Evolutionary conservation across 1,284 basidiomycete species (phyloP).

Genomic region (Microbotryomycetes sp.): DNA sequence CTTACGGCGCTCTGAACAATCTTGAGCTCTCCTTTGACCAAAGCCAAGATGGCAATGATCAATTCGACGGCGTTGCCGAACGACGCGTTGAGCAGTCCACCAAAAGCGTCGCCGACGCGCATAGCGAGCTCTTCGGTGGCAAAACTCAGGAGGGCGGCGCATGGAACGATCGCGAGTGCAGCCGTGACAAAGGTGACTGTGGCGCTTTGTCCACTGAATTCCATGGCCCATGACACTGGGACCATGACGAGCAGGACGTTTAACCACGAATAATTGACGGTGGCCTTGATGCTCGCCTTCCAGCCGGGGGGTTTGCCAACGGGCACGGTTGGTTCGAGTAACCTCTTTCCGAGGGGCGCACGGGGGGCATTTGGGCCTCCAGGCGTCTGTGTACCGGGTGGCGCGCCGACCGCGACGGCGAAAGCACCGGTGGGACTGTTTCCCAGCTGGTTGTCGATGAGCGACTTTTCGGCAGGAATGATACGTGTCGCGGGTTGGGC

Average conservation of each 20-base stretch:
- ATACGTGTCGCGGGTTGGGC: background rate
- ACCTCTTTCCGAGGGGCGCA: slow-evolving; percentile 13
- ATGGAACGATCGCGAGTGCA: slow-evolving; percentile 38
- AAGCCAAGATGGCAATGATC: slow-evolving; percentile 77
- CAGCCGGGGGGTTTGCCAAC: slow-evolving; percentile 21
- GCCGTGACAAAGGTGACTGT: slow-evolving; percentile 63
- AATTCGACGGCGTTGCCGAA: slow-evolving; percentile 56
- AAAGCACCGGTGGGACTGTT: background rate
- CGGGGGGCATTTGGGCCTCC: background rate
- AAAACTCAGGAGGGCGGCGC: slow-evolving; percentile 33
- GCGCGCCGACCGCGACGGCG: background rate
- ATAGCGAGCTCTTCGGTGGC: slow-evolving; percentile 37
- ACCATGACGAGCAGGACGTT: slow-evolving; percentile 50
- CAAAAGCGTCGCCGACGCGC: slow-evolving; percentile 33
- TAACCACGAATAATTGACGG: slow-evolving; percentile 45
- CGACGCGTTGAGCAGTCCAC: slow-evolving; percentile 65
- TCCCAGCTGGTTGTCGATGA: background rate
- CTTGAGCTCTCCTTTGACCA: slow-evolving; percentile 68
- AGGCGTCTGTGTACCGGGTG: background rate
- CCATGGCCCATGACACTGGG: slow-evolving; percentile 54
- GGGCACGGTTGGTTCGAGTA: slow-evolving; percentile 21
- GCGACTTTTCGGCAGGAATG: background rate
- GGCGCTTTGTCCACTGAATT: slow-evolving; percentile 51
- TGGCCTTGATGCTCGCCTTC: slow-evolving; percentile 40
- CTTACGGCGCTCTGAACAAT: slow-evolving; percentile 68